Base-by-base conservation (phyloP, 1,284 basidiomycete species). In the Agaricales sp. region DNA sequence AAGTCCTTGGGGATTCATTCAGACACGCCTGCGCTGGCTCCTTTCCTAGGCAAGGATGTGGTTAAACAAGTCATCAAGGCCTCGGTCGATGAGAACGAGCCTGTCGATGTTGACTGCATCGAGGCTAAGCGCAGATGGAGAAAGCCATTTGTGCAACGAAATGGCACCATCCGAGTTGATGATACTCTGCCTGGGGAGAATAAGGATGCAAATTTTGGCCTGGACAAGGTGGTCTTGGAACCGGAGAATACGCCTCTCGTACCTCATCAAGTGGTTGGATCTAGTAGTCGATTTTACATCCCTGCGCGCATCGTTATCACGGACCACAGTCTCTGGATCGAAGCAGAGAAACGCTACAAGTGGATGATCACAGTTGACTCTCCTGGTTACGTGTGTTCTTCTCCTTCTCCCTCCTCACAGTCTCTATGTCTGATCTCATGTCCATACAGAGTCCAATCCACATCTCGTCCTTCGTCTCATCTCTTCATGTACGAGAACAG, bases 281-380 rank as follows among this genome's bases (percentile, higher is more conserved):
- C 45, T 44, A 16, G 30, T 16, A 18, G 18, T 50, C 16, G 23
- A 13, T 45, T 4, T 39, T 2, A 37, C 20, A 22, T 46, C 50
- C 19, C 55, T 53, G 43, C 22, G 43, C 38, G 23, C 46, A 47
- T 51, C 37, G 41, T 23, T 37, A 41, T 50, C 35, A 46, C 53
- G 43, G 1, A 52, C 82, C 78, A 71, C 25, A 66, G 68, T 45
- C 76, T 75, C 21, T 50, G 56, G n/a, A 56, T 59, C 19, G 56
- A 62, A 16, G 52, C 58, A 38, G 58, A 64, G 2, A 70, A 78
- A 56, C 78, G 79, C 0, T 80, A 86, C 60, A 76, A 75, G 53
- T 88, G 85, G 86, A 80, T 82, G 70, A 62, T 88, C 16, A 72
- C 71, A 1, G 70, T 85, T 3, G 74, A 78, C 18, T 72, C 84